phyloP scores from a whole-genome alignment of 2,329 filamentous ascomycete species.

The Fusarium caatingaense region DNA sequence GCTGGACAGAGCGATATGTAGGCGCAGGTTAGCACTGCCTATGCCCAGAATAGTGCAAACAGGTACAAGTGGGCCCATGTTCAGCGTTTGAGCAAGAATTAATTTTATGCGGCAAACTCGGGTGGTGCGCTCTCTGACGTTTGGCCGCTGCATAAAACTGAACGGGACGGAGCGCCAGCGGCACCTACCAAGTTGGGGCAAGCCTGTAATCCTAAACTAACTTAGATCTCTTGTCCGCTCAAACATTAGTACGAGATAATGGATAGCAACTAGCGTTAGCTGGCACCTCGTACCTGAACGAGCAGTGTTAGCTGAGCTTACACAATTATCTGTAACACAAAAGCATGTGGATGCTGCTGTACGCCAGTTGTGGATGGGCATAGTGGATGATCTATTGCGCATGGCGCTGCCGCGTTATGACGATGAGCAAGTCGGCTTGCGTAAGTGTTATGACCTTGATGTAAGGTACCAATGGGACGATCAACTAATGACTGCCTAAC shows the following conservation, averaged over 20 bases:
- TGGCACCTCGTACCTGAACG: slow-evolving; percentile 30
- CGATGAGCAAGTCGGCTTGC: slow-evolving; percentile 37
- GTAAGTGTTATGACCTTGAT: slow-evolving; percentile 33
- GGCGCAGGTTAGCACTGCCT: neutral
- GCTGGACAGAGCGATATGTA: neutral
- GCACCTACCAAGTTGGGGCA: slow-evolving; percentile 43
- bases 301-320: slow-evolving; percentile 22
- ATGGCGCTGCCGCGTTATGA: slow-evolving; percentile 26
- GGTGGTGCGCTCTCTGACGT: slow-evolving; percentile 29
- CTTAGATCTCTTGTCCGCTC: neutral
- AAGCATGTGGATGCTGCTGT: slow-evolving; percentile 20
- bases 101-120: slow-evolving; percentile 48
- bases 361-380: slow-evolving; percentile 34
- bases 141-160: slow-evolving; percentile 36
- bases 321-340: slow-evolving; percentile 26
- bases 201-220: slow-evolving; percentile 4
- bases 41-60: slow-evolving; percentile 27
- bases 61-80: slow-evolving; percentile 8
- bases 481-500: neutral
- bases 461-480: slow-evolving; percentile 4
- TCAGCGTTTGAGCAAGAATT: slow-evolving; percentile 18
- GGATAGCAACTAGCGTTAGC: slow-evolving; percentile 14
- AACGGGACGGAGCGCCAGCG: slow-evolving; percentile 36
- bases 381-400: slow-evolving; percentile 38
- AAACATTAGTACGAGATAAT: slow-evolving; percentile 25